phyloP scores from a whole-genome alignment of 768 basidiomycete genomes.

The Pholiota molesta region DNA sequence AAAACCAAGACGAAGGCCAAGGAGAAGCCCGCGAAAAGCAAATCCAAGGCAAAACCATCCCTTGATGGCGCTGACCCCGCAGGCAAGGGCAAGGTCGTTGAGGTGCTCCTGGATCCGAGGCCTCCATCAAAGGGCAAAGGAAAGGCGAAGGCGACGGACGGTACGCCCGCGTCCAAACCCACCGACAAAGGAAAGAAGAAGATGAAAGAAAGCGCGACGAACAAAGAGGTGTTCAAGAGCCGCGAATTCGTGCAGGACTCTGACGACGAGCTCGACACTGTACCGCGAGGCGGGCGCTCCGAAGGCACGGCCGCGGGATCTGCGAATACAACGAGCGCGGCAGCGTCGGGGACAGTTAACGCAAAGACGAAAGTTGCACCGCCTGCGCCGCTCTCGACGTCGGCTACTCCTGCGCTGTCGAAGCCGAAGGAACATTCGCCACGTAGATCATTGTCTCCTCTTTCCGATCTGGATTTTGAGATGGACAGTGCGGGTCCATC shows the following conservation, averaged over 20 bases:
- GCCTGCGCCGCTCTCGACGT: neutral
- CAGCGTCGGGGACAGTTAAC: neutral
- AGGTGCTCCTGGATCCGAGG: conserved; percentile 28
- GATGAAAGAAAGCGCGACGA: conserved; percentile 27
- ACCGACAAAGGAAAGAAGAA: conserved; percentile 34
- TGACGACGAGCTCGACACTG: conserved; percentile 20
- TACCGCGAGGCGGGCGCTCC: conserved; percentile 9
- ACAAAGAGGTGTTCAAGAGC: conserved; percentile 43
- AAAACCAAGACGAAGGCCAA: conserved; percentile 19
- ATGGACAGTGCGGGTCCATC: conserved; percentile 9
- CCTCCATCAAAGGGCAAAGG: conserved; percentile 14
- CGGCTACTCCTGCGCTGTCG: neutral
- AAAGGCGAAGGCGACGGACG: conserved; percentile 23
- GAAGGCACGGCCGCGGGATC: neutral
- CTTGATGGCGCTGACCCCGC: neutral
- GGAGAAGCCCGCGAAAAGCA: conserved; percentile 23
- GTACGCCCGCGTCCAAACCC: conserved; percentile 13
- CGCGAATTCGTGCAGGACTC: conserved; percentile 45
- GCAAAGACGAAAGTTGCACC: neutral
- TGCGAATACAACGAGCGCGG: neutral
- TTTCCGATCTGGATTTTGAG: conserved; percentile 1
- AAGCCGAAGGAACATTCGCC: neutral
- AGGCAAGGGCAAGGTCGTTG: conserved; percentile 15
- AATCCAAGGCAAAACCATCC: conserved; percentile 15
- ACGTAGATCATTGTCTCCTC: conserved; percentile 2